Evolutionary conservation across 371 early-diverging fungal species (phyloP), one percentile per base, ranked within the genome.

Genomic region (Mortierella sp.): DNA sequence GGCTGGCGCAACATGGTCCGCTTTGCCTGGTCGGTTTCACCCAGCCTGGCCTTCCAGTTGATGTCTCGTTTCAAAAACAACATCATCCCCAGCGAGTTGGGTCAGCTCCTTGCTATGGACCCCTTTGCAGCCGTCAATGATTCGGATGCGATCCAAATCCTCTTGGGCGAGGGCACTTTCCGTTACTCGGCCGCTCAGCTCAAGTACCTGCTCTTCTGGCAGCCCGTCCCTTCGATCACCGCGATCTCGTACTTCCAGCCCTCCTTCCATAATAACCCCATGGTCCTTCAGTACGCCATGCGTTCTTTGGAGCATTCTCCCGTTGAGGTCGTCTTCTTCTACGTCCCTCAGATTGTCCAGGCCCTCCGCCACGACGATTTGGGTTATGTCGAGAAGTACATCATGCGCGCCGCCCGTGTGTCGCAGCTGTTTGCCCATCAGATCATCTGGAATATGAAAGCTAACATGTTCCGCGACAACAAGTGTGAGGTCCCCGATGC

Each of bases 391-490:
- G 98, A 98, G 88, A 93, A 94, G 70, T 98, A 95, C 77, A 97
- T 99, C 43, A 88, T 99, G 88, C 94, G 95, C 51, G 96, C 99
- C 0, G 99, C 97, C 1, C 93, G 93, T 77, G 94, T 95, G 1
- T 97, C 98, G 10, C 99, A 98, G 84, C 90, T 97, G 46, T 99
- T 99, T 92, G 97, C 99, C 5, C 99, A 99, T 89, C 99, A 99
- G 88, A 98, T 99, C 71, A 99, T 99, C 70, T 99, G 99, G 99
- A 99, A 99, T 87, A 99, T 99, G 98, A 96, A 98, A 55, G 99
- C 99, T 65, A 99, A 99, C 90, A 93, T 96, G 95, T 99, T 80
- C 92, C 95, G 93, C 90, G 97, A 97, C 84, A 97, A 97, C 79
- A 85, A 94, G 89, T 89, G 92, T 89, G 89, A 82, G 75, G 60